Base-by-base conservation (phyloP, 805 yeast species). In the Kazachstania africana region DNA sequence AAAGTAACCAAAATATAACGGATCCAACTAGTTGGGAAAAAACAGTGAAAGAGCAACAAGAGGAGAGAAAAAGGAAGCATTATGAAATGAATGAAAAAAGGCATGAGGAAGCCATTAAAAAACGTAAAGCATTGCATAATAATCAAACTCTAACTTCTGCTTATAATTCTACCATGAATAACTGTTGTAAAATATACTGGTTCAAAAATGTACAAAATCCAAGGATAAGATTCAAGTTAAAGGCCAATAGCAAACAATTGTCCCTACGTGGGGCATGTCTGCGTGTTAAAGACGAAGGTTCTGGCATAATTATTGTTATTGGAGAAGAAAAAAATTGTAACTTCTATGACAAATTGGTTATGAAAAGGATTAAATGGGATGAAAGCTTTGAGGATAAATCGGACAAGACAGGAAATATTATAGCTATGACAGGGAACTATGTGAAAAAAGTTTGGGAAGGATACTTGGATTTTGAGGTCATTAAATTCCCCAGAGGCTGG, bases 11-110 rank as follows among this genome's bases (percentile, higher is more conserved):
- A 36, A 83, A 91, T 5, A 78, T 87, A 29, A 65, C 70, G 36
- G 94, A 91, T 49, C 97, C 98, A 1, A 88, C 97, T 0, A 72
- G 72, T 3, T 77, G 85, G 42, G 98, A 88, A 47, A 62, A 65
- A 53, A 55, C 65, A 31, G 95, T 91, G 0, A 63, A 70, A 27
- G 53, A 60, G 16, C 91, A 87, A 38, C 78, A 84, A 4, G 74
- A 67, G 24, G 68, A 70, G 27, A 62, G 98, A 19, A 60, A 58
- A 21, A 39, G 55, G 10, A 53, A 58, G 24, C 99, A 91, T 56
- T 63, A 69, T 38, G 55, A 53, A 25, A 65, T 51, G 12, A 91
- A 91, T 52, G 65, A 65, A 30, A 70, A 56, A 6, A 62, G 97
- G 22, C 76, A 54, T 31, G 42, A 43, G 26, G 47, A 45, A 28